These are phyloP conservation scores for Murraya paniculata DNA, from an alignment of 345 rosid genomes.

Conservation along the genomic window DNA sequence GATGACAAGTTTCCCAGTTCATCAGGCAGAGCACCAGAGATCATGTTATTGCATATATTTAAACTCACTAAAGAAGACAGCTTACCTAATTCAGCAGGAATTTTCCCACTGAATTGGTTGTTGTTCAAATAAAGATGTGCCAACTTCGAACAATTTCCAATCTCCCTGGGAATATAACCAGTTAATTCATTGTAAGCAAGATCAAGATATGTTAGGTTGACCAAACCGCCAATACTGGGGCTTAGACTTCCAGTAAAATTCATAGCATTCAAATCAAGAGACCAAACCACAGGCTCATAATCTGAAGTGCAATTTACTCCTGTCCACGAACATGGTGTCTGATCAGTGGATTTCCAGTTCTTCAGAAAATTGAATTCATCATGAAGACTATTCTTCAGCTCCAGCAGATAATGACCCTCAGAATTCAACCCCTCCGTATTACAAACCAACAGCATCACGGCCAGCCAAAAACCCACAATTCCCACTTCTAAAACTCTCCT, in stretches of 20 bases:
- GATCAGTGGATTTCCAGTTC: constrained; percentile 66
- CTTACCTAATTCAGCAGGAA: constrained; percentile 56
- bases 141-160: constrained; percentile 63
- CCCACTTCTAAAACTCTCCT: constrained; percentile 28
- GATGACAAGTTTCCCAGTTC: constrained; percentile 64
- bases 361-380: constrained; percentile 47
- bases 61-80: constrained; percentile 43
- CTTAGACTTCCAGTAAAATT: constrained; percentile 78
- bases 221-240: constrained; percentile 66
- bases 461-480: constrained; percentile 32
- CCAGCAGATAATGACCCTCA: constrained; percentile 67
- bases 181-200: constrained; percentile 56
- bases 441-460: constrained; percentile 37
- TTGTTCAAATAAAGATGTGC: constrained; percentile 53
- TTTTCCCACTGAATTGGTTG: constrained; percentile 58
- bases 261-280: constrained; percentile 63
- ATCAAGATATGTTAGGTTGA: constrained; percentile 56
- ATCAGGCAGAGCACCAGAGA: constrained; percentile 70
- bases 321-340: constrained; percentile 76
- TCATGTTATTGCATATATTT: constrained; percentile 71
- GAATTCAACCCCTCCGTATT: constrained; percentile 51
- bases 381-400: constrained; percentile 54
- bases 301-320: constrained; percentile 70
- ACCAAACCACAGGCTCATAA: constrained; percentile 45
- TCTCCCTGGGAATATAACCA: constrained; percentile 65